Evolutionary conservation across 2,329 filamentous ascomycete genomes (phyloP).

Genomic region (Diplodia intermedia): DNA sequence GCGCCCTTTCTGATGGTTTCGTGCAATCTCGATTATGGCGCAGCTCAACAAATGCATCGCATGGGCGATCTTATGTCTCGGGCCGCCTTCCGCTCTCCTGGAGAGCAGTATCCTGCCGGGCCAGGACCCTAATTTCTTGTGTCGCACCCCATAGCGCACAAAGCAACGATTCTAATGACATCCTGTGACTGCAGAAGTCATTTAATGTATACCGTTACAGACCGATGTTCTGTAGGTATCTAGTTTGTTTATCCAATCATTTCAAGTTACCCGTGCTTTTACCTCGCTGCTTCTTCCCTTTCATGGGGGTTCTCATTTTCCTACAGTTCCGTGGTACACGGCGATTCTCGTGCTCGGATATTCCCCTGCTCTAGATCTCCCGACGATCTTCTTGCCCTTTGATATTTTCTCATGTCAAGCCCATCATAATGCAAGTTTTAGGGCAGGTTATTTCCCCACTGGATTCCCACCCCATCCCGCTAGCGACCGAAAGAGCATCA

Average conservation of each 20-base stretch:
- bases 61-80: background rate
- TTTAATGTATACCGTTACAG: slow-evolving; percentile 18
- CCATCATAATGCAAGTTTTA: slow-evolving; percentile 17
- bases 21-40: background rate
- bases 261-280: slow-evolving; percentile 5
- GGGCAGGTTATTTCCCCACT: background rate
- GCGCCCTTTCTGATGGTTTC: slow-evolving; percentile 20
- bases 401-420: slow-evolving; percentile 6
- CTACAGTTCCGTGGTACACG: background rate
- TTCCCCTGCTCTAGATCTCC: background rate
- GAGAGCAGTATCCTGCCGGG: slow-evolving; percentile 10
- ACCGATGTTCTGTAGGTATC: slow-evolving; percentile 27
- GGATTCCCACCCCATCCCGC: background rate
- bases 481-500: slow-evolving; percentile 8
- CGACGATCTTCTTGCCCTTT: background rate
- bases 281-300: background rate
- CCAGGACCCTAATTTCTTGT: slow-evolving; percentile 19
- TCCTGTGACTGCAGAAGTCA: slow-evolving; percentile 22
- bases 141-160: slow-evolving; percentile 19
- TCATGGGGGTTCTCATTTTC: background rate
- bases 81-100: background rate
- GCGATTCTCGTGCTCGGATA: background rate
- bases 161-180: slow-evolving; percentile 27
- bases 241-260: slow-evolving; percentile 30
- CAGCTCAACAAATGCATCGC: slow-evolving; percentile 7